Evolutionary conservation across 1,139 yeast species (phyloP), one percentile per base, ranked within the genome.

Genomic region (Nakaseomyces bracarensis): DNA sequence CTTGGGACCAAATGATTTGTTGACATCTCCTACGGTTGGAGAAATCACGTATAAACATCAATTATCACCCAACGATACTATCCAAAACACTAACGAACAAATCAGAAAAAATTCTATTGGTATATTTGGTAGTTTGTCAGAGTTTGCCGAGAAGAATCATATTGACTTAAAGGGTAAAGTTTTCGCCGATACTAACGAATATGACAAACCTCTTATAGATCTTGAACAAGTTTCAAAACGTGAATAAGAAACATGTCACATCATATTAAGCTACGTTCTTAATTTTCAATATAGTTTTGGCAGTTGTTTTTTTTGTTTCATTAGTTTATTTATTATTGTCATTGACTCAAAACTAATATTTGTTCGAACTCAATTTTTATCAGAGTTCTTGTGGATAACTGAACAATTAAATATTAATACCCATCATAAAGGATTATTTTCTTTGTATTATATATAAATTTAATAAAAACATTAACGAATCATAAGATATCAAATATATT

Each of bases 11-110:
- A 16, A 3, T 13, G 25, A 40, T 20, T 13, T 20, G 4, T 18
- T 33, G 3, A 5, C 36, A 3, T 33, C 36, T 3, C 36, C 36
- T 20, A 20, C 27, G 6, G 16, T 21, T 1, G 36, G 26, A 3
- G 5, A 9, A 11, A 38, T 33, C 9, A n/a, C 36, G 15, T 49
- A 44, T 37, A 38, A 41, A 10, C 48, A 47, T 29, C 36, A 45
- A 13, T 37, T 29, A 16, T 46, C 53, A 2, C 51, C 58, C 8
- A 44, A 45, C 8, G 41, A 42, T 15, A 52, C 56, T 4, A 54
- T 54, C 3, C 35, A 42, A 20, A 46, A 56, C 40, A 55, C 61
- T 2, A 50, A 48, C 14, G 54, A 54, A 40, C 62, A 58, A 43
- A 46, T 57, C 7, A 46, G 54, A 35, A 52, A 60, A 39, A 58